Base-by-base conservation (phyloP, 2,329 filamentous ascomycete genomes). In the Talaromyces sp. region DNA sequence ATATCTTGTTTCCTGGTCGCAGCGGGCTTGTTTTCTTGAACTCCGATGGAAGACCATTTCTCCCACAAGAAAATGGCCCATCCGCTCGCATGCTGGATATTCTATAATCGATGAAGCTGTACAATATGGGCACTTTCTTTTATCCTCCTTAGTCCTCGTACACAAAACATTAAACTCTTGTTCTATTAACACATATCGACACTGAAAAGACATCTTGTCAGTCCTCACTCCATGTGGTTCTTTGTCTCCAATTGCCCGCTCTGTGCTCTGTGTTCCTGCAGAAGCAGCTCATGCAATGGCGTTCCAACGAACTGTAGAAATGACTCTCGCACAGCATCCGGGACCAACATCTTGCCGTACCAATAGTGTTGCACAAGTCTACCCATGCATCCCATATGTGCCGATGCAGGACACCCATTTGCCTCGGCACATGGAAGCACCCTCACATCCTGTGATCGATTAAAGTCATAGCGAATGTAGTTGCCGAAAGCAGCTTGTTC, bases 61-160 rank as follows among this genome's bases (percentile, higher is more conserved):
- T 41, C 61, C 40, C 27, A 37, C 44, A n/a, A 43, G 47, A 41
- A 51, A 4, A 48, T 49, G 41, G 41, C 41, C 47, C 46, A 19
- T 16, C 20, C 8, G 36, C 17, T 19, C 44, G 44, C 52, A 46
- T 41, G 53, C 50, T 55, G 41, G 46, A 61, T 59, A 61, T 62
- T 42, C 48, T 57, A 56, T 58, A 54, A 52, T 60, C 47, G 47
- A 60, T 56, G 58, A 64, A 55, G 54, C 55, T 64, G 60, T 63
- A 64, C 46, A 58, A 55, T 60, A 63, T 58, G 52, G 52, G 49
- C 20, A 37, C 16, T 33, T n/a, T 19, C 33, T n/a, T 33, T 35
- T 27, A 14, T 20, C n/a, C 3, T 22, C 33, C n/a, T 22, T 7
- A 33, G 42, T 30, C 11, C 14, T 16, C 30, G 24, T n/a, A 19